phyloP scores from a whole-genome alignment of 768 basidiomycete species.

The Cystobasidium onofrii region DNA sequence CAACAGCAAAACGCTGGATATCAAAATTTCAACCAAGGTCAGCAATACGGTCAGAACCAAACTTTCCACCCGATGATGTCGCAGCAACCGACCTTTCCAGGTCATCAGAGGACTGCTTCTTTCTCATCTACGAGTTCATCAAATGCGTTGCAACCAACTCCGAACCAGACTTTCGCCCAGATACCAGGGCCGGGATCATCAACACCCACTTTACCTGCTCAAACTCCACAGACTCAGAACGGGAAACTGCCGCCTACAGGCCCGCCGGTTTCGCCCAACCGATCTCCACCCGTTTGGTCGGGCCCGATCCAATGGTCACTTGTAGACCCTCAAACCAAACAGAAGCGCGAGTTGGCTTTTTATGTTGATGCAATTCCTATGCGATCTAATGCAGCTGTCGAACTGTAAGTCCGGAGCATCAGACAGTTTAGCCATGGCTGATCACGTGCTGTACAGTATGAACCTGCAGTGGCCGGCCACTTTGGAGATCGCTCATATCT shows the following conservation, averaged over 20 bases:
- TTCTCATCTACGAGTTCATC: background rate
- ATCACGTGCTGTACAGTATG: background rate
- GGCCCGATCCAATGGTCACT: conserved; percentile 21
- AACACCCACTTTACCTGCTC: background rate
- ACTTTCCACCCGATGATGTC: background rate
- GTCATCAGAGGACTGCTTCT: background rate
- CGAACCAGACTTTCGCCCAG: background rate
- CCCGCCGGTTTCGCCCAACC: background rate
- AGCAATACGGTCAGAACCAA: background rate
- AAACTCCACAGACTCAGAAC: background rate
- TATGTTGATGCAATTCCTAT: conserved; percentile 28
- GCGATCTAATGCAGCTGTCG: conserved; percentile 16
- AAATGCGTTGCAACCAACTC: background rate
- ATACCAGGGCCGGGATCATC: background rate
- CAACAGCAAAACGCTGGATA: background rate
- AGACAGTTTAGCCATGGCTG: background rate
- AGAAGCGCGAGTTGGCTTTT: conserved; percentile 17
- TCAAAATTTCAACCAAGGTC: background rate
- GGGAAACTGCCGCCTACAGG: background rate
- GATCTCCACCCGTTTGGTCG: conserved; percentile 21
- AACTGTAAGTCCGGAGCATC: conserved; percentile 19
- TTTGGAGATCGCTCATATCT: conserved; percentile 11
- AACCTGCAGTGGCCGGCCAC: conserved; percentile 26
- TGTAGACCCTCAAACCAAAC: conserved; percentile 18
- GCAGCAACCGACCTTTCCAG: background rate